Base-by-base conservation (phyloP, 345 rosid genomes). In the Carallia brachiata region DNA sequence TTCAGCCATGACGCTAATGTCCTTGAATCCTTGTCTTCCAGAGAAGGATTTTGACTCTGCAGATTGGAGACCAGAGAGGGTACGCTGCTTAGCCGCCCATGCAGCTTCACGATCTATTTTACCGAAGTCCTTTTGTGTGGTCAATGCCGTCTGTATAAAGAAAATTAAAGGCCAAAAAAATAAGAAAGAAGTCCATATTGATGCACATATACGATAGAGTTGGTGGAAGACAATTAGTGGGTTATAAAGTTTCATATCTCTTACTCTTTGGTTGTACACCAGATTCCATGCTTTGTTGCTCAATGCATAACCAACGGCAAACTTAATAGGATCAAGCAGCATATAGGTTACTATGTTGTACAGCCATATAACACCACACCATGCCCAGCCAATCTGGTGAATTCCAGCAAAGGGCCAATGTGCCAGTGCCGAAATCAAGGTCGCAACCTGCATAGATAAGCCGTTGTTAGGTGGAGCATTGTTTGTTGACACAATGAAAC, bases 261-360 rank as follows among this genome's bases (percentile, higher is more conserved):
- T 66, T 28, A 91, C 98, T 78, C 96, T 86, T 75, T 87, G 80
- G 66, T 93, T 70, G 32, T 81, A 73, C 60, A 93, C 87, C 10
- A 80, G 77, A 67, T 82, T 70, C 96, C 97, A 91, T 1, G 97
- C 90, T 79, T 79, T 81, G 8, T 96, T 96, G 52, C 93, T 91
- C 53, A 89, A 78, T 7, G 87, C 94, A 80, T 88, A 93, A 63
- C 87, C 80, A 57, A 91, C 94, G 6, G 75, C 78, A 19, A 91
- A 87, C 55, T 93, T 93, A 75, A 93, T 91, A 28, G 97, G 98
- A 84, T 93, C 98, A 65, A 91, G 93, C 57, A 88, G 62, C 81
- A 83, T 57, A 70, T 89, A 93, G 12, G 83, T 77, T 37, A 88
- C 63, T 16, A 86, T 80, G 80, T 88, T 91, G 82, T 78, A 93